Evolutionary conservation across 2,329 filamentous ascomycete species (phyloP), one percentile per base, ranked within the genome.

Genomic region (Neophaeococcomyces mojaviensis): DNA sequence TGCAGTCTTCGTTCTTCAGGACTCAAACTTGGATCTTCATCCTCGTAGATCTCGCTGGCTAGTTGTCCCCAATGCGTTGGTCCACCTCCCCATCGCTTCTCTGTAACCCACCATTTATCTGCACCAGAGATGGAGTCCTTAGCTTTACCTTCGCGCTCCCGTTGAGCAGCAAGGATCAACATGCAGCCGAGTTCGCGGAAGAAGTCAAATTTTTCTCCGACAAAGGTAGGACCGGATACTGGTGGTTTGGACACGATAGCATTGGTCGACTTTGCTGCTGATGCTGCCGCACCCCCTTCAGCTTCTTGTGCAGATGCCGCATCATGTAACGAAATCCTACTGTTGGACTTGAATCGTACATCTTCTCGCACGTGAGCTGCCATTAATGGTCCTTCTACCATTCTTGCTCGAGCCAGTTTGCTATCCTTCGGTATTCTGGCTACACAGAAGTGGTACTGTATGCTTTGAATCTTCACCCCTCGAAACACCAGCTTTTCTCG

Each of bases 101-200:
- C 68, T 2, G 64, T 70, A 2, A 76, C 74, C 76, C 76, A 82
- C 78, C 79, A 82, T 42, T 62, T 68, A 39, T 61, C 58, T 2
- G 26, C 36, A n/a, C 36, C 43, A 8, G 43, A 46, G 26, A 39
- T 19, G n/a, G 35, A 34, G 10, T 39, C 24, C n/a, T 39, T 46
- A 53, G 79, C 74, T 1, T 56, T 56, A 44, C 63, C 66, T 55
- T 81, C 70, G 42, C 78, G 68, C n/a, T 68, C 68, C 31, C 79
- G 69, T 59, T 82, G 77, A 58, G 82, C 77, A 1, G 78, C 79
- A 2, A 79, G 58, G 16, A 78, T 64, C 12, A 82, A 62, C 60
- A 81, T 64, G 1, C 69, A 73, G 4, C 75, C 77, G 3, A 79
- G 61, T 55, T 82, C 79, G 44, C 77, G 69, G 49, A 79, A 67